Evolutionary conservation across 1,284 basidiomycete species (phyloP).

Genomic region (Ganoderma sinense): DNA sequence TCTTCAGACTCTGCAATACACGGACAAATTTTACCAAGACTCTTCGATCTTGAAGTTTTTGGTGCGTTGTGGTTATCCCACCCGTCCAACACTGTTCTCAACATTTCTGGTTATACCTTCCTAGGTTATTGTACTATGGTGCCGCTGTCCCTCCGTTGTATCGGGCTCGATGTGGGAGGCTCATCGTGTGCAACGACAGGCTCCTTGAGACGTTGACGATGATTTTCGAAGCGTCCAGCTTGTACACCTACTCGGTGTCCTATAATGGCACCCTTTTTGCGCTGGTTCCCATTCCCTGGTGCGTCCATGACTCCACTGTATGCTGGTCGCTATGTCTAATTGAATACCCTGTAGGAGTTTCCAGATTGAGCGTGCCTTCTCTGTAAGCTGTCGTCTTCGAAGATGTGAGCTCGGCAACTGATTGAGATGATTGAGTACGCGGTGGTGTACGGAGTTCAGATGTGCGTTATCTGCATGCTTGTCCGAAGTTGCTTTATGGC

Average conservation of each 20-base stretch:
- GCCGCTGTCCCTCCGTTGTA: not conserved
- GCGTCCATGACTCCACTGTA: not conserved
- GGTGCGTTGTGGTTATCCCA: slow-evolving; percentile 3
- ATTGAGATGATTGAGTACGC: slow-evolving; percentile 16
- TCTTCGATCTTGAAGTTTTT: slow-evolving; percentile 21
- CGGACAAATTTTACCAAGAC: slow-evolving; percentile 25
- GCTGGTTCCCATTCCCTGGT: slow-evolving; percentile 20
- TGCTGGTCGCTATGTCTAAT: not conserved
- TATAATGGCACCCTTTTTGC: slow-evolving; percentile 17
- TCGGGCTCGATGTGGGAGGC: not conserved
- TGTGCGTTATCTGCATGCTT: slow-evolving; percentile 10
- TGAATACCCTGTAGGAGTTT: slow-evolving; percentile 14
- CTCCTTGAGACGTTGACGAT: slow-evolving; percentile 27
- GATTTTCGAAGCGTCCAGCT: slow-evolving; percentile 18
- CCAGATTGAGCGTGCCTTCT: slow-evolving; percentile 24
- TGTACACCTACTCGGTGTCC: slow-evolving; percentile 25
- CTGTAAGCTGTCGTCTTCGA: slow-evolving; percentile 6
- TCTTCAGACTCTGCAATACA: slow-evolving; percentile 27
- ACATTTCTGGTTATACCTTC: not conserved
- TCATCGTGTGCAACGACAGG: not conserved
- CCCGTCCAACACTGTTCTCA: not conserved
- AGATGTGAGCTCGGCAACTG: not conserved
- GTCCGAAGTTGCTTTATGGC: not conserved
- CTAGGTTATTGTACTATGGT: slow-evolving; percentile 27
- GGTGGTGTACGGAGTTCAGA: slow-evolving; percentile 23